These are phyloP conservation scores for Neurospora sp. DNA, from an alignment of 495 filamentous ascomycete species.

Conservation along the genomic window DNA sequence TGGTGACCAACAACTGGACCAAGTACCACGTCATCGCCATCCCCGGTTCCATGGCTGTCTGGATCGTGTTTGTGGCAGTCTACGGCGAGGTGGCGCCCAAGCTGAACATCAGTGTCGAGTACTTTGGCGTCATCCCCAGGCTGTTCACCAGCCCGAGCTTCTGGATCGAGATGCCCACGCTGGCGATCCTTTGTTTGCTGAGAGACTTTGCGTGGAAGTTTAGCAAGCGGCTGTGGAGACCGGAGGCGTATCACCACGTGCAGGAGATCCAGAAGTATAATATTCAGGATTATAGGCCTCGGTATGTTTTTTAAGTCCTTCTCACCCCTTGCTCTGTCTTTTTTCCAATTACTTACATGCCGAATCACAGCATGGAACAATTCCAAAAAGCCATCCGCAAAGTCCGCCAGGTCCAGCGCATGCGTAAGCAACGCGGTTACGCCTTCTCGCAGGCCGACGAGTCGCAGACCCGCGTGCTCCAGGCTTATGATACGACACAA, in stretches of 20 bases:
- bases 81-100: slow-evolving; percentile 88
- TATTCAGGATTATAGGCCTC: slow-evolving; percentile 93
- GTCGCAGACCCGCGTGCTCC: slow-evolving; percentile 81
- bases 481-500: slow-evolving; percentile 94
- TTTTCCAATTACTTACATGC: slow-evolving; percentile 1
- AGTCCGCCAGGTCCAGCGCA: slow-evolving; percentile 94
- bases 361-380: slow-evolving; percentile 77
- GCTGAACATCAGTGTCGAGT: slow-evolving; percentile 74
- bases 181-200: slow-evolving; percentile 76
- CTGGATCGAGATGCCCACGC: slow-evolving; percentile 74
- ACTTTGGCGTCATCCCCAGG: slow-evolving; percentile 69
- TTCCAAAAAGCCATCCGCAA: slow-evolving; percentile 99
- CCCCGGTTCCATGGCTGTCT: slow-evolving; percentile 83
- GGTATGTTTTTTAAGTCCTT: slow-evolving; percentile 35
- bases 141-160: slow-evolving; percentile 75
- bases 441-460: slow-evolving; percentile 98
- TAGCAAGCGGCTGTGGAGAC: slow-evolving; percentile 90
- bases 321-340: neutral
- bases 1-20: slow-evolving; percentile 97
- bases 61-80: slow-evolving; percentile 80
- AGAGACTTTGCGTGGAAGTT: slow-evolving; percentile 82
- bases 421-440: slow-evolving; percentile 98
- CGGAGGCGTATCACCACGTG: slow-evolving; percentile 94
- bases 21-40: slow-evolving; percentile 97
- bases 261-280: slow-evolving; percentile 99